These are phyloP conservation scores for Yarrowia galli DNA, from an alignment of 1,139 yeast species.

Conservation along the genomic window DNA sequence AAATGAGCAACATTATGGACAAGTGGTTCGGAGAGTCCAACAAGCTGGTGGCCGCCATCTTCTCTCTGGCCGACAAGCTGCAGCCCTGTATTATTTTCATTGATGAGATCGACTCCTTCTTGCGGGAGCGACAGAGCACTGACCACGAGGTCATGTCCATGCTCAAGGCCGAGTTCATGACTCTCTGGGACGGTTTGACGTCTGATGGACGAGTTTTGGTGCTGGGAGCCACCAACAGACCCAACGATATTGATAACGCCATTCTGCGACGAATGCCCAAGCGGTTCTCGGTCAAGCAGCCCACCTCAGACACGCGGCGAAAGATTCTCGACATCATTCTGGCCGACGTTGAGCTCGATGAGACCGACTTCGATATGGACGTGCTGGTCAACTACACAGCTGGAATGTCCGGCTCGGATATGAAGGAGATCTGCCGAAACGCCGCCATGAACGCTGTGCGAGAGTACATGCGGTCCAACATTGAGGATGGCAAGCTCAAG, in stretches of 20 bases:
- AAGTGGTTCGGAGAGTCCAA: slow-evolving; percentile 98
- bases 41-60: slow-evolving; percentile 91
- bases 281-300: slow-evolving; percentile 79
- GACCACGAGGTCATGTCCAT: slow-evolving; percentile 98
- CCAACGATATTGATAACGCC: slow-evolving; percentile 90
- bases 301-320: slow-evolving; percentile 70
- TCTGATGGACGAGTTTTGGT: slow-evolving; percentile 83
- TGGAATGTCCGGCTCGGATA: slow-evolving; percentile 89
- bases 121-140: slow-evolving; percentile 80
- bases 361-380: slow-evolving; percentile 64
- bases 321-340: slow-evolving; percentile 73
- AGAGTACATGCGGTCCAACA: slow-evolving; percentile 65
- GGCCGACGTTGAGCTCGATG: slow-evolving; percentile 66
- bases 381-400: slow-evolving; percentile 67
- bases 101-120: slow-evolving; percentile 94
- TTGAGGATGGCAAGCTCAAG: slow-evolving; percentile 46
- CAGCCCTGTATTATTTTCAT: slow-evolving; percentile 95
- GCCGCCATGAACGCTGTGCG: slow-evolving; percentile 92
- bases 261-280: slow-evolving; percentile 93
- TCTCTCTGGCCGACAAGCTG: slow-evolving; percentile 85
- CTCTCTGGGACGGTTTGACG: slow-evolving; percentile 92
- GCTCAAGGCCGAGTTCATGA: slow-evolving; percentile 97
- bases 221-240: slow-evolving; percentile 94
- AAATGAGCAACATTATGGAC: slow-evolving; percentile 96
- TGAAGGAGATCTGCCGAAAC: slow-evolving; percentile 88